A percentile compares a stretch with the other conserved stretches of the same genome.
These are phyloP conservation scores for Fusarium anthophilum DNA, from an alignment of 2,329 filamentous ascomycete genomes.

Conservation along the genomic window DNA sequence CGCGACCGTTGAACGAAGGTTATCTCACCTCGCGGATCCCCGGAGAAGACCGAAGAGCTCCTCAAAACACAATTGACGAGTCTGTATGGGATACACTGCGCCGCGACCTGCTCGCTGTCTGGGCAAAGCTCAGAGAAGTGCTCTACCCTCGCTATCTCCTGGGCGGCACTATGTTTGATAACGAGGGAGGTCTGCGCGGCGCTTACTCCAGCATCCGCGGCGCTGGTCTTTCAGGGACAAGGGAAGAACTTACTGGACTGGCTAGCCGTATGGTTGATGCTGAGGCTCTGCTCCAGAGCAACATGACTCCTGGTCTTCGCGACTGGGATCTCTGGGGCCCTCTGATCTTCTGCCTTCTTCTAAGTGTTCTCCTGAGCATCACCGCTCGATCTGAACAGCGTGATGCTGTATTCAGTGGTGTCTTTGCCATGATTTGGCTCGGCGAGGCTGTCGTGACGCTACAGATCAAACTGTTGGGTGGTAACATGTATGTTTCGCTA, in stretches of 20 bases:
- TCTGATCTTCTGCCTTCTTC: slow-evolving; percentile 88
- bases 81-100: slow-evolving; percentile 97
- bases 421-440: slow-evolving; percentile 97
- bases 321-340: slow-evolving; percentile 99
- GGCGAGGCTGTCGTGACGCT: slow-evolving; percentile 96
- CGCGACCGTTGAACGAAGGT: slow-evolving; percentile 71
- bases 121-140: slow-evolving; percentile 98
- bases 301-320: slow-evolving; percentile 88
- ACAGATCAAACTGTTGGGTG: slow-evolving; percentile 95
- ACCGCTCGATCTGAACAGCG: slow-evolving; percentile 82
- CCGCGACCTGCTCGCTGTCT: slow-evolving; percentile 89
- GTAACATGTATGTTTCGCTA: slow-evolving; percentile 82
- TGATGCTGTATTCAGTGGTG: slow-evolving; percentile 90
- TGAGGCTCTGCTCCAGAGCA: slow-evolving; percentile 69
- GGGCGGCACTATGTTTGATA: slow-evolving; percentile 71
- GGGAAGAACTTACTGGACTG: slow-evolving; percentile 69
- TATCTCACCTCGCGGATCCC: slow-evolving; percentile 91
- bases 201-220: slow-evolving; percentile 70
- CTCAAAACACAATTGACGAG: slow-evolving; percentile 95
- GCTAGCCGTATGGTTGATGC: slow-evolving; percentile 71
- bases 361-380: slow-evolving; percentile 89
- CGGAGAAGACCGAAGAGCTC: slow-evolving; percentile 90
- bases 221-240: slow-evolving; percentile 66
- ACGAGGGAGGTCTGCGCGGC: slow-evolving; percentile 63
- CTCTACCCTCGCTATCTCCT: slow-evolving; percentile 96